Evolutionary conservation across 495 filamentous ascomycete species (phyloP).

Genomic region (Oidiodendron maius): DNA sequence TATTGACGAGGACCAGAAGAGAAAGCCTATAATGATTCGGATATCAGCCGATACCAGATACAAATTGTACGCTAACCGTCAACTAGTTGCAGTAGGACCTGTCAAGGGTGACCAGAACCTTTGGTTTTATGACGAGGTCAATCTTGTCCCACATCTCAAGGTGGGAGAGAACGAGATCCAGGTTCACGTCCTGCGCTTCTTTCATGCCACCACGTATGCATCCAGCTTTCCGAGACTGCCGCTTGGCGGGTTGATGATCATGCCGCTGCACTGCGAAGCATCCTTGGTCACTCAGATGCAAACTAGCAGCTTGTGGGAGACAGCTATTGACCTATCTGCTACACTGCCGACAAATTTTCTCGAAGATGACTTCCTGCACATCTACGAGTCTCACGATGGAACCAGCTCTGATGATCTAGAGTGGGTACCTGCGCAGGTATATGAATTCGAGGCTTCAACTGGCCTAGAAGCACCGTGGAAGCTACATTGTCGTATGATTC

Average conservation of each 20-base stretch:
- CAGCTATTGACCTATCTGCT: neutral
- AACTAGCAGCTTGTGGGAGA: neutral
- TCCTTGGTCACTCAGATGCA: neutral
- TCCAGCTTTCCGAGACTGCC: neutral
- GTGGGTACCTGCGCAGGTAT: conserved; percentile 1
- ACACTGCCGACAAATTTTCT: neutral
- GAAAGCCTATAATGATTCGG: neutral
- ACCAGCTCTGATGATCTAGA: neutral
- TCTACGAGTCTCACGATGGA: conserved; percentile 1
- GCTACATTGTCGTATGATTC: neutral
- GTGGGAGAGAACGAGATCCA: neutral
- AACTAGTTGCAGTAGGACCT: neutral
- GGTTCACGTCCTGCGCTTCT: neutral
- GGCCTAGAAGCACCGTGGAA: conserved; percentile 4
- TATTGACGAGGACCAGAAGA: neutral
- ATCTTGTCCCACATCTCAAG: neutral
- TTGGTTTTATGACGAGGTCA: conserved; percentile 6
- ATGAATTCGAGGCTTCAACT: conserved; percentile 1
- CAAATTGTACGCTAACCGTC: conserved; percentile 2
- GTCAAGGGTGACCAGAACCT: conserved; percentile 8
- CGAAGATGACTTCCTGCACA: conserved; percentile 6
- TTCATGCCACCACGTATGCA: neutral
- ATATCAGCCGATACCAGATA: conserved; percentile 5
- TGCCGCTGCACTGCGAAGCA: neutral
- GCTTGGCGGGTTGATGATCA: conserved; percentile 1